Evolutionary conservation across 2,329 filamentous ascomycete species (phyloP).

Genomic region (Aspergillus neotritici): DNA sequence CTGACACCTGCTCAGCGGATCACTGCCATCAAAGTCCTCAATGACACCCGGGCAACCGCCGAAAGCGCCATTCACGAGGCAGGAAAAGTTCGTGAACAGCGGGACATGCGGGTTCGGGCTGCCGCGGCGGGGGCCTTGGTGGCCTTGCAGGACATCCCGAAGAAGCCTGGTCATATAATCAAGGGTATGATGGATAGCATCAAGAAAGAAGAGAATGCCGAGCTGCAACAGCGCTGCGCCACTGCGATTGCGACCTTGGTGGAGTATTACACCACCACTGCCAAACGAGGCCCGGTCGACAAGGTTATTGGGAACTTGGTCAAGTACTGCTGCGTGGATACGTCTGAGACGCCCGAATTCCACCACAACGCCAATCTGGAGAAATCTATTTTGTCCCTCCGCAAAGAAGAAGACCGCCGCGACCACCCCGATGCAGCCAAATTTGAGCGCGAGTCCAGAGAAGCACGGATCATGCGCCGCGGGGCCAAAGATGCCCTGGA

Average conservation of each 20-base stretch:
- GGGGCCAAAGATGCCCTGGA: conserved; percentile 93
- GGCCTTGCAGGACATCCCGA: conserved; percentile 79
- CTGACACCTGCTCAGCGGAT: conserved; percentile 83
- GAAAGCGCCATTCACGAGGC: conserved; percentile 72
- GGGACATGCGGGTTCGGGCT: conserved; percentile 80
- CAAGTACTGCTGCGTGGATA: conserved; percentile 97
- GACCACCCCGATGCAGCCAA: conserved; percentile 87
- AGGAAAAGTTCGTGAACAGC: conserved; percentile 67
- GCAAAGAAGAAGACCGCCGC: conserved; percentile 92
- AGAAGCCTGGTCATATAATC: conserved; percentile 88
- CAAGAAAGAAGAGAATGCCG: conserved; percentile 86
- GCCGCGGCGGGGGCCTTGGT: conserved; percentile 83
- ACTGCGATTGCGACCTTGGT: conserved; percentile 78
- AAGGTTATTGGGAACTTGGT: conserved; percentile 94
- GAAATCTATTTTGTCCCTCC: conserved; percentile 79
- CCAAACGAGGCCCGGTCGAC: conserved; percentile 79
- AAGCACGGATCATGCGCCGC: conserved; percentile 81
- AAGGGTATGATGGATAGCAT: conserved; percentile 98
- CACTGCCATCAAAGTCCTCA: conserved; percentile 71
- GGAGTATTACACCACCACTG: conserved; percentile 73
- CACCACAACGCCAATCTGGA: conserved; percentile 72
- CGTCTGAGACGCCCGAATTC: conserved; percentile 95
- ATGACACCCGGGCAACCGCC: conserved; percentile 68
- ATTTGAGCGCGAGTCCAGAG: conserved; percentile 82
- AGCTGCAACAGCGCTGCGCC: conserved; percentile 81